These are phyloP conservation scores for Salvia miltiorrhiza DNA, from an alignment of 257 asterid genomes.

Conservation along the genomic window DNA sequence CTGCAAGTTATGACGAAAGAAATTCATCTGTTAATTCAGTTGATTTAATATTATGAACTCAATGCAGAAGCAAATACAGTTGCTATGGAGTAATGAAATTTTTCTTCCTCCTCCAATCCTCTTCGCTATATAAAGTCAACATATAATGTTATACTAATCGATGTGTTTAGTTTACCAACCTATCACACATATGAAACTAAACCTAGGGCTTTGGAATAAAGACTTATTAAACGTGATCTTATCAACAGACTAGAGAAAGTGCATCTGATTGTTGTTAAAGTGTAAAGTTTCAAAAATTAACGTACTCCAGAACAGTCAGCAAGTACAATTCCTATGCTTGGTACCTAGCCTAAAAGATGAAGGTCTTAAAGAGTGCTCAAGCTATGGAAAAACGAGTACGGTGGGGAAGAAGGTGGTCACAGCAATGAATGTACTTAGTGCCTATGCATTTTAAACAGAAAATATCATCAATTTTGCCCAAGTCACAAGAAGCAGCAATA, in stretches of 20 bases:
- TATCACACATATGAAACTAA: slow-evolving; percentile 3
- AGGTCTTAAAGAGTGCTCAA: not conserved
- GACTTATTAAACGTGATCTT: not conserved
- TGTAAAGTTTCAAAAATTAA: slow-evolving; percentile 11
- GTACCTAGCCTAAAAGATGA: slow-evolving; percentile 2
- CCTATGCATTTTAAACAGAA: slow-evolving; percentile 18
- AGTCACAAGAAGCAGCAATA: slow-evolving; percentile 31
- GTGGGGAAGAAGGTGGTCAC: slow-evolving; percentile 11
- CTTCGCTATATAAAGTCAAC: slow-evolving; percentile 16
- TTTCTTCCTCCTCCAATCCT: not conserved
- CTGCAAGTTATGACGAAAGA: slow-evolving; percentile 44
- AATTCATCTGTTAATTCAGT: slow-evolving; percentile 15
- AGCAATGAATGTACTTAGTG: slow-evolving; percentile 5
- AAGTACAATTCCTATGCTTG: slow-evolving; percentile 13
- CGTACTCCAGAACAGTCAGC: not conserved
- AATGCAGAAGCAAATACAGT: slow-evolving; percentile 9
- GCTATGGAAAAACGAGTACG: not conserved
- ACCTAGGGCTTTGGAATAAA: not conserved
- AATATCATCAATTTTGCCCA: slow-evolving; percentile 18
- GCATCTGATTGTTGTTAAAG: not conserved
- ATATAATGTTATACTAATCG: slow-evolving; percentile 5
- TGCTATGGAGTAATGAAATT: not conserved
- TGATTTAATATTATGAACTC: slow-evolving; percentile 18
- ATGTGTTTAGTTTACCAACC: slow-evolving; percentile 17
- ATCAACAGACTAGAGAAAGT: not conserved